Conservation (phyloP, 192 early-diverging fungal species). For the Thamnidium elegans region DNA sequence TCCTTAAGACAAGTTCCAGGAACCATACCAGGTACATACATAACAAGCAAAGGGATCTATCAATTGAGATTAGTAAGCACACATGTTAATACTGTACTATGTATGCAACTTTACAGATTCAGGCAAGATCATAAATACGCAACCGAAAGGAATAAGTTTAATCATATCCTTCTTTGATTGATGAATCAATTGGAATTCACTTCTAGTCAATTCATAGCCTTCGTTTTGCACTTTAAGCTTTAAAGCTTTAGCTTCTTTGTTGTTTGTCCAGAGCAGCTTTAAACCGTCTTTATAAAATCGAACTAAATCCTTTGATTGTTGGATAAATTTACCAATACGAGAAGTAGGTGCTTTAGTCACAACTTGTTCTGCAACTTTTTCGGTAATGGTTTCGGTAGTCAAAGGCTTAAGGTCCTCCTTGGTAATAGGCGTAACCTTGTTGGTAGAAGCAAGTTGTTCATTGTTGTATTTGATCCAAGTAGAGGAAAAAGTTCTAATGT, state of each 20-base stretch:
- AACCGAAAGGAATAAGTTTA: slow-evolving; percentile 50
- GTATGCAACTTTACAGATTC: slow-evolving; percentile 35
- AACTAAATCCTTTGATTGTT: slow-evolving; percentile 47
- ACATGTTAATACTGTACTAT: not conserved
- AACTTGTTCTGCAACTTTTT: no score
- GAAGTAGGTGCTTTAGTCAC: not conserved
- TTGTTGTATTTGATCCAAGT: no score
- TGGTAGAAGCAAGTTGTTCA: no score
- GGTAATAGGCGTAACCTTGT: no score
- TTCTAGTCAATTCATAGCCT: slow-evolving; percentile 37
- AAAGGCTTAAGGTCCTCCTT: no score
- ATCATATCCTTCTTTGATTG: slow-evolving; percentile 44
- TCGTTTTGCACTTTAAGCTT: slow-evolving; percentile 32
- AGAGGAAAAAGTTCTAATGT: no score
- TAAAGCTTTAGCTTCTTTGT: slow-evolving; percentile 41
- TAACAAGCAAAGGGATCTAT: slow-evolving; percentile 49
- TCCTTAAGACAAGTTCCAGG: slow-evolving; percentile 53
- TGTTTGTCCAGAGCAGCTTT: slow-evolving; percentile 50
- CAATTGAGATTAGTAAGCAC: not conserved
- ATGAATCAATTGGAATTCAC: slow-evolving; percentile 49
- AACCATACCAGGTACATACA: slow-evolving; percentile 48
- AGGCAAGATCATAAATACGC: slow-evolving; percentile 42
- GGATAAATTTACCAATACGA: slow-evolving; percentile 18
- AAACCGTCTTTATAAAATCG: slow-evolving; percentile 53
- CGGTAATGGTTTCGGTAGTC: no score